Evolutionary conservation across 805 yeast species (phyloP).

Genomic region (Wickerhamiella shivajii): DNA sequence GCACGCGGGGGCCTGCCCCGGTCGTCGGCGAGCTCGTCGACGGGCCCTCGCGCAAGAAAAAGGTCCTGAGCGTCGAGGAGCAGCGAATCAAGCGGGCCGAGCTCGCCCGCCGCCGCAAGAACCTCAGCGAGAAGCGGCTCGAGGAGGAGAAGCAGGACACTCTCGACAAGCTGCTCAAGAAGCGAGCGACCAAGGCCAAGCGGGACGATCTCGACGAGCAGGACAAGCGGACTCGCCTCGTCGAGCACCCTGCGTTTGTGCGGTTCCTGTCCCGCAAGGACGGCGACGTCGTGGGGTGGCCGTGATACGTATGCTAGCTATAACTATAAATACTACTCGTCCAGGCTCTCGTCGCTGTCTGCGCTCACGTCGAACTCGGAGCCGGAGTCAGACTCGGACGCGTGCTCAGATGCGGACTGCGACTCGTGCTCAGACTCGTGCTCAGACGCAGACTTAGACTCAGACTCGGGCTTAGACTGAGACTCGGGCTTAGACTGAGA

Average conservation of each 20-base stretch:
- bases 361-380: too few species aligned
- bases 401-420: too few species aligned
- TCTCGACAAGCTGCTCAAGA: slow-evolving; percentile 65
- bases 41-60: slow-evolving; percentile 29
- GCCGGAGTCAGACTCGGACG: too few species aligned
- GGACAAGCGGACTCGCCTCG: slow-evolving; percentile 3
- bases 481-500: too few species aligned
- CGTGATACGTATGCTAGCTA: too few species aligned
- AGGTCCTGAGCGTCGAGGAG: slow-evolving; percentile 68
- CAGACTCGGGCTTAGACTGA: too few species aligned
- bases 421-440: too few species aligned
- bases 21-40: slow-evolving; percentile 21
- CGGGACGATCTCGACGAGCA: slow-evolving; percentile 14
- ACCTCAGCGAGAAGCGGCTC: slow-evolving; percentile 61
- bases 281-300: too few species aligned
- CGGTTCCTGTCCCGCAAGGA: background rate
- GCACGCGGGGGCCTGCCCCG: slow-evolving; percentile 29
- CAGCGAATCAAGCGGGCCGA: slow-evolving; percentile 70
- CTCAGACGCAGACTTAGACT: too few species aligned
- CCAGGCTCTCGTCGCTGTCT: too few species aligned
- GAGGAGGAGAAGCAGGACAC: slow-evolving; percentile 93
- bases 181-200: slow-evolving; percentile 46
- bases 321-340: too few species aligned
- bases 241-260: slow-evolving; percentile 1
- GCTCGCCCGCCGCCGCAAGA: slow-evolving; percentile 74